A percentile compares a stretch with the other conserved stretches of the same genome.
phyloP scores from a whole-genome alignment of 768 basidiomycete genomes.

The Agaricus sinodeliciosus region DNA sequence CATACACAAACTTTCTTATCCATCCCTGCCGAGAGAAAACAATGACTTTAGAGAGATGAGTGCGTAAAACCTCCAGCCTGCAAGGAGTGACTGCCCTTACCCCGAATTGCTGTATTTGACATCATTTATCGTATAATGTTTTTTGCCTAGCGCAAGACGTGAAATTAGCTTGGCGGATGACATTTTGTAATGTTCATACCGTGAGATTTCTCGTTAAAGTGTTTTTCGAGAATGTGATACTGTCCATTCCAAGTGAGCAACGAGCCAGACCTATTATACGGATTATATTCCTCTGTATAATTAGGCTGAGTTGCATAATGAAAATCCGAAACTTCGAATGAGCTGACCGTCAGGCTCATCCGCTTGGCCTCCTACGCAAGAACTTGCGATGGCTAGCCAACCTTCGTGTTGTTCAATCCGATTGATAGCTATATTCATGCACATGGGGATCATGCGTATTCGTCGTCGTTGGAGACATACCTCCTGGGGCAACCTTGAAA shows the following conservation, averaged over 20 bases:
- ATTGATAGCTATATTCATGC: constrained; percentile 32
- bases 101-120: constrained; percentile 46
- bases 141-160: constrained; percentile 17
- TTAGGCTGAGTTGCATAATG: neutral
- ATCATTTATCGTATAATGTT: constrained; percentile 51
- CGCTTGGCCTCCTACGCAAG: constrained; percentile 36
- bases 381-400: constrained; percentile 37
- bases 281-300: constrained; percentile 26
- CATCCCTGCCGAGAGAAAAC: constrained; percentile 11
- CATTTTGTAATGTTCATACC: constrained; percentile 11
- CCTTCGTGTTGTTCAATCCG: constrained; percentile 40
- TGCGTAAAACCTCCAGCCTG: neutral
- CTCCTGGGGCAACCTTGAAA: constrained; percentile 39
- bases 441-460: neutral
- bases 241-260: constrained; percentile 33
- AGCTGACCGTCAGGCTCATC: constrained; percentile 25
- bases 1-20: constrained; percentile 10
- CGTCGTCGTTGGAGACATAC: constrained; percentile 20
- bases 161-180: neutral
- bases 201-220: constrained; percentile 9
- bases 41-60: neutral
- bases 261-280: constrained; percentile 43
- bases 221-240: constrained; percentile 16
- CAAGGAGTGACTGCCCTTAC: constrained; percentile 19
- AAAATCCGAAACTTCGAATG: constrained; percentile 1